phyloP scores from a whole-genome alignment of 257 asterid species.

The Nicotiana attenuata region DNA sequence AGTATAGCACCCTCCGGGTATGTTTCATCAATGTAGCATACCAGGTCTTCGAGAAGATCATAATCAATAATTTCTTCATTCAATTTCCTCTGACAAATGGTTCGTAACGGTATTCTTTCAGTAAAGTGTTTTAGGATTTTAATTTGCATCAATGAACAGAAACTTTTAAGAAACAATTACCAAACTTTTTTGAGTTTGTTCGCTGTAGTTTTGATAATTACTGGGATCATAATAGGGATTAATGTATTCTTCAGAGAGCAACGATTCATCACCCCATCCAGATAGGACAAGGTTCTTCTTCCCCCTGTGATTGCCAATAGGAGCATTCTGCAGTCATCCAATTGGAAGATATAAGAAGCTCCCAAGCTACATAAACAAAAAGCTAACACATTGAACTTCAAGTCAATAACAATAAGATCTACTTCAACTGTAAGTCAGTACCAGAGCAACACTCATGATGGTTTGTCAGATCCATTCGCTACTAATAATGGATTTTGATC shows the following conservation, averaged over 20 bases:
- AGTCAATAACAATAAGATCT: neutral
- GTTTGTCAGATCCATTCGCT: neutral
- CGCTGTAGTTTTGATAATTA: conserved; percentile 59
- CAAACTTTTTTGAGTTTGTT: conserved; percentile 77
- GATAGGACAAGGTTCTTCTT: conserved; percentile 82
- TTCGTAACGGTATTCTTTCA: conserved; percentile 9
- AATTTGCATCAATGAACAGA: conserved; percentile 2
- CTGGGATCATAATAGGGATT: conserved; percentile 61
- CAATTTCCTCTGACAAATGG: conserved; percentile 57
- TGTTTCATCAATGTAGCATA: conserved; percentile 76
- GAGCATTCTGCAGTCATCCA: conserved; percentile 53
- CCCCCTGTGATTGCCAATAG: conserved; percentile 83
- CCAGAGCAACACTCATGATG: neutral
- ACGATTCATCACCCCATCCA: conserved; percentile 93
- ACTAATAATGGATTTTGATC: neutral
- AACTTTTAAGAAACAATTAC: conserved; percentile 30
- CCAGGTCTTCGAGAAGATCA: conserved; percentile 95
- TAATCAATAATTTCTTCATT: conserved; percentile 90
- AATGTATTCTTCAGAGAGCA: conserved; percentile 66
- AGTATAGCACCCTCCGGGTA: conserved; percentile 79
- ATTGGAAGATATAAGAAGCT: conserved; percentile 10
- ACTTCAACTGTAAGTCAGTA: neutral
- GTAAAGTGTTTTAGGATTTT: neutral
- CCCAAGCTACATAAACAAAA: conserved; percentile 11
- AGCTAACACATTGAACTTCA: neutral